Evolutionary conservation across 2,329 filamentous ascomycete genomes (phyloP).

Genomic region (Trichoderma brevicompactum): DNA sequence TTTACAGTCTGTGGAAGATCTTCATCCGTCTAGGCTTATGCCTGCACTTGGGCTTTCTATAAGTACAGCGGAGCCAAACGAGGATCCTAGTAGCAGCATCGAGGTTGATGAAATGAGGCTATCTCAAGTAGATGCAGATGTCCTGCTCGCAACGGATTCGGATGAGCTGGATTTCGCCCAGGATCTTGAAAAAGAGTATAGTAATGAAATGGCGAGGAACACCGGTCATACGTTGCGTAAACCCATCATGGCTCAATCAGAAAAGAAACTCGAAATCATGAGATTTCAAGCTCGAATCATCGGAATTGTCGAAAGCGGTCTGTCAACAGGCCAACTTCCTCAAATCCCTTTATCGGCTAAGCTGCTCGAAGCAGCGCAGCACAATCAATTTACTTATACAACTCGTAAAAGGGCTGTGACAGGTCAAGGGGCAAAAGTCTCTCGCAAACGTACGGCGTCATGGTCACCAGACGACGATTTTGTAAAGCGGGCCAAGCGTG

Average conservation of each 20-base stretch:
- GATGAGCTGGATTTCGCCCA: neutral
- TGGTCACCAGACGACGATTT: neutral
- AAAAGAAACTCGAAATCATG: neutral
- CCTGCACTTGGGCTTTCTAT: constrained; percentile 50
- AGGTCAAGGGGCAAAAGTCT: neutral
- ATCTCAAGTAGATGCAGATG: constrained; percentile 52
- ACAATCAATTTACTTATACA: constrained; percentile 4
- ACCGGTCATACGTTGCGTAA: neutral
- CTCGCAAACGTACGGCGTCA: constrained; percentile 4
- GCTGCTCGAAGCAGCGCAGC: constrained; percentile 12
- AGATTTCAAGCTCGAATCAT: neutral
- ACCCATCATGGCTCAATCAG: neutral
- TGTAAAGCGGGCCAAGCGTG: neutral
- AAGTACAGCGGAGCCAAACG: constrained; percentile 46
- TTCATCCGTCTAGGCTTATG: constrained; percentile 72
- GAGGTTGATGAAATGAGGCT: constrained; percentile 69
- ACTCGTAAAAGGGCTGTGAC: neutral
- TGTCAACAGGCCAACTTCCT: neutral
- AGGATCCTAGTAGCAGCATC: constrained; percentile 51
- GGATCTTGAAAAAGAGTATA: neutral
- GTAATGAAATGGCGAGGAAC: neutral
- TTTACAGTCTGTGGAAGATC: constrained; percentile 82
- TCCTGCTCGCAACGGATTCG: neutral
- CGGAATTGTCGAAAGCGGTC: constrained; percentile 6
- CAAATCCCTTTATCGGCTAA: neutral